phyloP scores from a whole-genome alignment of 306 rosid species.

The Coriaria nepalensis region DNA sequence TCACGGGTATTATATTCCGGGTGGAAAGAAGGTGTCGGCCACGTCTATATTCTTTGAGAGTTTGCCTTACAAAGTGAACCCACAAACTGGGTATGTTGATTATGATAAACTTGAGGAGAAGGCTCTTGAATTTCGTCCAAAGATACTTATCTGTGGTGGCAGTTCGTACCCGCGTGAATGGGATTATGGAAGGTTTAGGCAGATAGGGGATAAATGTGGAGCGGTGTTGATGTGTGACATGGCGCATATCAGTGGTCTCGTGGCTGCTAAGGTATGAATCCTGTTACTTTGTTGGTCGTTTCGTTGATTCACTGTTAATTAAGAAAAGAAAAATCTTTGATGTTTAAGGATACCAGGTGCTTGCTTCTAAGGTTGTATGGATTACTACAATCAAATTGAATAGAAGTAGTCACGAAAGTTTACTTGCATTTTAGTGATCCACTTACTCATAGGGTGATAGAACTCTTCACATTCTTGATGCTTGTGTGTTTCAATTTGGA shows the following conservation, averaged over 20 bases:
- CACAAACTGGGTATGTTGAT: slow-evolving; percentile 52
- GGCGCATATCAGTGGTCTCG: slow-evolving; percentile 90
- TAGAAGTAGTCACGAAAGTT: too few species aligned
- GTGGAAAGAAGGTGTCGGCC: slow-evolving; percentile 68
- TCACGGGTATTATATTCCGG: slow-evolving; percentile 65
- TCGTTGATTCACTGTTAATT: too few species aligned
- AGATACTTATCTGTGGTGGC: slow-evolving; percentile 78
- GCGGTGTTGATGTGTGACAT: slow-evolving; percentile 78
- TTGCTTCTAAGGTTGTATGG: too few species aligned
- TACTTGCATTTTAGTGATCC: too few species aligned
- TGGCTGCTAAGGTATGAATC: slow-evolving; percentile 57
- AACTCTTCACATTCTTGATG: too few species aligned
- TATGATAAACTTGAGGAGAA: slow-evolving; percentile 80
- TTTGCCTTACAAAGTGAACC: slow-evolving; percentile 65
- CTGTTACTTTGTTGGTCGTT: not conserved
- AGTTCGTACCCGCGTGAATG: slow-evolving; percentile 81
- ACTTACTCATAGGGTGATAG: too few species aligned
- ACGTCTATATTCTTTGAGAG: slow-evolving; percentile 68
- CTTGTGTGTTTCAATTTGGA: too few species aligned
- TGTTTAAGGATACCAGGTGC: too few species aligned
- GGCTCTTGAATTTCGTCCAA: slow-evolving; percentile 66
- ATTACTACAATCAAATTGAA: too few species aligned
- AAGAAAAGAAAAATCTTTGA: too few species aligned
- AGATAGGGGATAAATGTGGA: slow-evolving; percentile 71
- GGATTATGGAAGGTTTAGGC: slow-evolving; percentile 63